phyloP scores from a whole-genome alignment of 768 basidiomycete genomes.

The Antrodiella citrinella region DNA sequence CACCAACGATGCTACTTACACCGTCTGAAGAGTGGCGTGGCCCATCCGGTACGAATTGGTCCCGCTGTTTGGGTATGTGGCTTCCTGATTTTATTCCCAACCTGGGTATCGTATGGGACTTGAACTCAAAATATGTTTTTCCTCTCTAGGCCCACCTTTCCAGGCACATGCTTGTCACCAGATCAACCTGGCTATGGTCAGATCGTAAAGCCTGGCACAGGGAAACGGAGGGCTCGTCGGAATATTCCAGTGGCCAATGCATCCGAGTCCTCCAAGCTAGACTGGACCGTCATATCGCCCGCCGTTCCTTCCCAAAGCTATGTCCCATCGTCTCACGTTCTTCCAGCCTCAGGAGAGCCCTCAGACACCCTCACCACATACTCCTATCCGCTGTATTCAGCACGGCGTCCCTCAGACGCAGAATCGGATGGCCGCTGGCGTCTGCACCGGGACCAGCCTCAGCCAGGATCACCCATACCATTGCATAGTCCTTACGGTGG shows the following conservation, averaged over 20 bases:
- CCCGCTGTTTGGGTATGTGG: constrained; percentile 78
- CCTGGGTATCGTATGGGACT: constrained; percentile 1
- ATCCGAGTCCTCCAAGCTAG: constrained; percentile 23
- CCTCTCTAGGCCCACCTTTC: constrained; percentile 64
- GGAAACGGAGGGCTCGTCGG: constrained; percentile 55
- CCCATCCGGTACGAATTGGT: constrained; percentile 78
- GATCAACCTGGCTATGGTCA: constrained; percentile 86
- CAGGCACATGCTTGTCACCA: constrained; percentile 74
- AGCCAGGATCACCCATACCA: constrained; percentile 17
- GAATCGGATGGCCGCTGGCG: background rate
- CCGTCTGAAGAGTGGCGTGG: constrained; percentile 69
- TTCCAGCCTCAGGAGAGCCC: constrained; percentile 1
- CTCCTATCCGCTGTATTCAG: constrained; percentile 9
- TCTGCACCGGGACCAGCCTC: background rate
- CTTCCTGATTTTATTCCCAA: background rate
- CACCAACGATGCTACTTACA: constrained; percentile 4
- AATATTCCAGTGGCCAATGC: constrained; percentile 33
- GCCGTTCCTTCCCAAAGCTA: constrained; percentile 14
- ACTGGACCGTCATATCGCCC: constrained; percentile 44
- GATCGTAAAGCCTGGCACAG: constrained; percentile 48
- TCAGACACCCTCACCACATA: constrained; percentile 1
- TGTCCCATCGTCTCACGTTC: constrained; percentile 6
- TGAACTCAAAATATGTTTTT: constrained; percentile 5
- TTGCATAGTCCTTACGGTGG: constrained; percentile 19
- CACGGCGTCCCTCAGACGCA: constrained; percentile 14